These are phyloP conservation scores for Diphasiastrum complanatum DNA, from an alignment of 83 land plant genomes.

Conservation along the genomic window DNA sequence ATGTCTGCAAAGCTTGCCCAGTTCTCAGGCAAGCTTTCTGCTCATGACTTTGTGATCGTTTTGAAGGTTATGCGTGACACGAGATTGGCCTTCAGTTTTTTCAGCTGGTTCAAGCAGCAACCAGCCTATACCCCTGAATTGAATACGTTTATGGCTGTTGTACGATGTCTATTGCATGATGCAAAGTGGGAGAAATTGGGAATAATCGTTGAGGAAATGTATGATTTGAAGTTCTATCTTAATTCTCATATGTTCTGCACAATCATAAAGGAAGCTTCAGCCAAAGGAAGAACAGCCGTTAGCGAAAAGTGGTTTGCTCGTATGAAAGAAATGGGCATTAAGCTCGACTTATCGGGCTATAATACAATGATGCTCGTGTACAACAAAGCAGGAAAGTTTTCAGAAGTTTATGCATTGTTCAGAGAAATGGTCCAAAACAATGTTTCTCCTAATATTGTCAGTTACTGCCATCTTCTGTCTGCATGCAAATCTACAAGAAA, in stretches of 20 bases:
- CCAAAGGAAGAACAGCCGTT: background rate
- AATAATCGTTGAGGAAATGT: conserved; percentile 18
- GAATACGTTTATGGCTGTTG: conserved; percentile 8
- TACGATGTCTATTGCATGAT: conserved; percentile 15
- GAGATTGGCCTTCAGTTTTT: conserved; percentile 10
- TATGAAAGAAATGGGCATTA: conserved; percentile 3
- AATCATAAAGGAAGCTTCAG: conserved; percentile 12
- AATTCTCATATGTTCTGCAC: conserved; percentile 2
- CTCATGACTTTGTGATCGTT: conserved; percentile 17
- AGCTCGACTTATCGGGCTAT: background rate
- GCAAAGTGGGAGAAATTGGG: conserved; percentile 17
- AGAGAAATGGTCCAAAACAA: background rate
- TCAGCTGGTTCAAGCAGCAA: conserved; percentile 23
- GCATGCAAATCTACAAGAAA: conserved; percentile 12
- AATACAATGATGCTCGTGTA: conserved; percentile 17
- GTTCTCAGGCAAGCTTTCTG: conserved; percentile 16
- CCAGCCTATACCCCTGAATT: conserved; percentile 9
- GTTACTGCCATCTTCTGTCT: conserved; percentile 14
- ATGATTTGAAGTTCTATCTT: background rate
- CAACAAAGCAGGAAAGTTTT: background rate
- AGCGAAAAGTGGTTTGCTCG: conserved; percentile 14
- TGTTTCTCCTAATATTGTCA: conserved; percentile 3
- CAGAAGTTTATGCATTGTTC: conserved; percentile 3
- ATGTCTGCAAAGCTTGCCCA: conserved; percentile 13
- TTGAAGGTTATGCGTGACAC: conserved; percentile 18